A percentile compares a stretch with the other conserved stretches of the same genome.
These are phyloP conservation scores for Gypsophila paniculata DNA, from an alignment of 179 eudicot species.

Conservation along the genomic window DNA sequence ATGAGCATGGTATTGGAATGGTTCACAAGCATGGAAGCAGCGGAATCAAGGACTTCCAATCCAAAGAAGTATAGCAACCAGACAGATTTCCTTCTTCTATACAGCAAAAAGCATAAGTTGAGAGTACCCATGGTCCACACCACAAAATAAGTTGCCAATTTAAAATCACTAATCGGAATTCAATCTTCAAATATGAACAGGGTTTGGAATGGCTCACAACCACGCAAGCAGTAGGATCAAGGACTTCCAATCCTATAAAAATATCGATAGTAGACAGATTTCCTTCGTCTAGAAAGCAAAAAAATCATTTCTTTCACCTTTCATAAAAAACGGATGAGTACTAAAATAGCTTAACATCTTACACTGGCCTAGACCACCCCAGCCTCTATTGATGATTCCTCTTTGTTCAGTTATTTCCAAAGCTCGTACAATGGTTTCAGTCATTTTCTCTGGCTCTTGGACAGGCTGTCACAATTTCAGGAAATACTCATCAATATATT, in stretches of 20 bases:
- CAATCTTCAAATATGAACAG: not conserved
- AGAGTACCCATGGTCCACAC: not conserved
- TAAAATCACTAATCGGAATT: not conserved
- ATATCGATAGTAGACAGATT: not conserved
- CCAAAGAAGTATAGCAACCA: too few relatives aligned
- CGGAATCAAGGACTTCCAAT: too few relatives aligned
- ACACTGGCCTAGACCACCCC: slow-evolving; percentile 90
- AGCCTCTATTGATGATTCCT: slow-evolving; percentile 85
- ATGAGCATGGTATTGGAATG: too few relatives aligned
- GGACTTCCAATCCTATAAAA: not conserved
- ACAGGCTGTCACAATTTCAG: slow-evolving; percentile 50
- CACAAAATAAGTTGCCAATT: not conserved
- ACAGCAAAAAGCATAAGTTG: not conserved
- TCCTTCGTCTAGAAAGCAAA: not conserved
- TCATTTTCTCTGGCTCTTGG: slow-evolving; percentile 73
- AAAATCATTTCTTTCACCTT: not conserved
- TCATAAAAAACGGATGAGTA: not conserved
- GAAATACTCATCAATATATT: slow-evolving; percentile 14
- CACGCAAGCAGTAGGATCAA: not conserved
- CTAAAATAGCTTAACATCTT: slow-evolving; percentile 27
- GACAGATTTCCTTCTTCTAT: not conserved
- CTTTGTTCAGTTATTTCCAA: slow-evolving; percentile 63
- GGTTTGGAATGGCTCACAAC: slow-evolving; percentile 4
- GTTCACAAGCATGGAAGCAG: too few relatives aligned
- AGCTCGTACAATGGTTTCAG: slow-evolving; percentile 63